These are phyloP conservation scores for Aspergillus luchuensis DNA, from an alignment of 2,329 filamentous ascomycete genomes.

Conservation along the genomic window DNA sequence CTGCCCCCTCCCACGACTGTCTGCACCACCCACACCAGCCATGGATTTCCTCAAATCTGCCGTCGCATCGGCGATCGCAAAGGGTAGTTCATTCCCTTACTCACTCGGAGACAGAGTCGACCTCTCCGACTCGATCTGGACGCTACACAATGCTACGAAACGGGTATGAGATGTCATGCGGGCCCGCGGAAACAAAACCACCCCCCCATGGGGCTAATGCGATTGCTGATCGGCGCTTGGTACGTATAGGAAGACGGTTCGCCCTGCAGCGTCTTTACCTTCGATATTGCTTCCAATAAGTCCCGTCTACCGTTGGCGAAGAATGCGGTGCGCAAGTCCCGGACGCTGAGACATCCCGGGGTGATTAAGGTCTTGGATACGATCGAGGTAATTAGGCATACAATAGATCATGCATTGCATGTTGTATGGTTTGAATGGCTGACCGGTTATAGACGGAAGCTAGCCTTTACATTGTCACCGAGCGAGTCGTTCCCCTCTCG, in stretches of 20 bases:
- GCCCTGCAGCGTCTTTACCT: constrained; percentile 94
- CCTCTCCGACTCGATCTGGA: constrained; percentile 91
- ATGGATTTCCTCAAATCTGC: constrained; percentile 99
- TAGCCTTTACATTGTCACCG: constrained; percentile 94
- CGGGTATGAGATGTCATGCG: constrained; percentile 58
- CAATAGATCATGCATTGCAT: not conserved
- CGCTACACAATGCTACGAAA: constrained; percentile 90
- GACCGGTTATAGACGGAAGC: constrained; percentile 71
- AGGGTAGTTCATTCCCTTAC: constrained; percentile 90
- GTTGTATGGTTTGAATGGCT: constrained; percentile 2
- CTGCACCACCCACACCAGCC: constrained; percentile 11
- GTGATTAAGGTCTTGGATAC: constrained; percentile 94
- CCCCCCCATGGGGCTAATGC: constrained; percentile 16
- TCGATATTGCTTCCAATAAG: constrained; percentile 81
- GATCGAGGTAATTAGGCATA: constrained; percentile 68
- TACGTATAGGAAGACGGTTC: constrained; percentile 79
- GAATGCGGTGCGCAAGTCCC: constrained; percentile 91
- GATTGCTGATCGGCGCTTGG: not conserved
- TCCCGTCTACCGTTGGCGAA: constrained; percentile 81
- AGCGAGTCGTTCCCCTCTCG: constrained; percentile 79
- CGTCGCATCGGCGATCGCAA: constrained; percentile 93
- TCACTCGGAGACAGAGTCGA: constrained; percentile 91
- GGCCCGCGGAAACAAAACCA: not conserved
- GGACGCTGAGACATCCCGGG: constrained; percentile 89
- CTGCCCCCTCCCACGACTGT: constrained; percentile 9